Evolutionary conservation across 345 rosid genomes (phyloP).

Genomic region (Brassica incana): DNA sequence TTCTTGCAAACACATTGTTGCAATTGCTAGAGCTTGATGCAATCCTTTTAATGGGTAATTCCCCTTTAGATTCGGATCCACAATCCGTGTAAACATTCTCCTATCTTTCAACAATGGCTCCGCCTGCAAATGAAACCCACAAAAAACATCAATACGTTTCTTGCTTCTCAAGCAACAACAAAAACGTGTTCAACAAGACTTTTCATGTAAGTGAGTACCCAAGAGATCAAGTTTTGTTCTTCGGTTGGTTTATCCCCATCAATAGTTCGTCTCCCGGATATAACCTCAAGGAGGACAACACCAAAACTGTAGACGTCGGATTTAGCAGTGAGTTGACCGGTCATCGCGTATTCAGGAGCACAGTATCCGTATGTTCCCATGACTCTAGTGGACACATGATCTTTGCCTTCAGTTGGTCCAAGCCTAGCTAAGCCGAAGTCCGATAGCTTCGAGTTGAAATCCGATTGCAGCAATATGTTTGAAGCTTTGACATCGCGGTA

Average conservation of each 20-base stretch:
- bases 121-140: slow-evolving; percentile 43
- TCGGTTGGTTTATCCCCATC: slow-evolving; percentile 49
- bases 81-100: slow-evolving; percentile 44
- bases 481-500: slow-evolving; percentile 72
- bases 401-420: slow-evolving; percentile 63
- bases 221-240: slow-evolving; percentile 58
- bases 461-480: slow-evolving; percentile 56
- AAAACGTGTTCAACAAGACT: not conserved
- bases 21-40: slow-evolving; percentile 63
- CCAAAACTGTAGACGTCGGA: slow-evolving; percentile 76
- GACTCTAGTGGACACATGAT: slow-evolving; percentile 68
- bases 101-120: slow-evolving; percentile 52
- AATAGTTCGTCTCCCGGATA: slow-evolving; percentile 59
- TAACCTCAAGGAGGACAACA: slow-evolving; percentile 61
- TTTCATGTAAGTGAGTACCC: slow-evolving; percentile 41
- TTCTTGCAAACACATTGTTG: slow-evolving; percentile 67
- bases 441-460: slow-evolving; percentile 62
- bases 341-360: slow-evolving; percentile 65
- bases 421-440: slow-evolving; percentile 74
- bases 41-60: slow-evolving; percentile 52
- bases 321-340: slow-evolving; percentile 58
- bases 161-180: slow-evolving; percentile 10
- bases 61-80: slow-evolving; percentile 54
- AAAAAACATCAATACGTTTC: not conserved
- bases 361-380: slow-evolving; percentile 80